Evolutionary conservation across 495 filamentous ascomycete genomes (phyloP), one percentile per base, ranked within the genome.

Genomic region (Friedmanniomyces simplex): DNA sequence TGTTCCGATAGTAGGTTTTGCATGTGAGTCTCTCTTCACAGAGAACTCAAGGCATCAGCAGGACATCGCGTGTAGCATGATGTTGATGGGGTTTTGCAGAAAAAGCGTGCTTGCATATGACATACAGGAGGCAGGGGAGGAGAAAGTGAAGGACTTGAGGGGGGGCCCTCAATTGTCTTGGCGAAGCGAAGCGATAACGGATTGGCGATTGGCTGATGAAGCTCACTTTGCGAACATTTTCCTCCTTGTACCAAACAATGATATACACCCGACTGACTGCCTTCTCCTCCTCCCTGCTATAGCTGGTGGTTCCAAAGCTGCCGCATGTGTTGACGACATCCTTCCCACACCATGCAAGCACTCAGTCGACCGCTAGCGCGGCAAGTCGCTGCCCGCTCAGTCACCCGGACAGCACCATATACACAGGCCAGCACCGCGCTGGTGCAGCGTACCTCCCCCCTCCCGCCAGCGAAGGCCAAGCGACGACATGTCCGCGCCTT

Each of bases 291-390:
- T 32, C 28, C 4, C n/a, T n/a, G 10, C 4, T 32, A 10, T 4
- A 24, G 16, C 46, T 49, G 21, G 20, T 24, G 6, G 8, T 3
- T 49, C 5, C 2, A 10, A 54, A 54, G 51, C 51, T 54, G 51
- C 51, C 51, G 51, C 34, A 54, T 54, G 51, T 11, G 10, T 36
- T 16, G 25, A 41, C 12, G n/a, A 16, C 2, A n/a, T n/a, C n/a
- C n/a, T n/a, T n/a, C n/a, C 42, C 28, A 30, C 34, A 46, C 16
- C 20, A 59, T 59, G 57, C 57, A 59, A 22, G 18, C 30, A 26
- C 42, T 59, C 30, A 30, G 49, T 7, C 7, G 49, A 32, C 50
- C 57, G 6, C 22, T 54, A n/a, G 21, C 28, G 39, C 49, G 57
- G 39, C 55, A 50, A 42, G 55, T 42, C 20, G 55, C 55, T 28